Evolutionary conservation across 345 rosid species (phyloP).

Genomic region (Citrus mangshanensis): DNA sequence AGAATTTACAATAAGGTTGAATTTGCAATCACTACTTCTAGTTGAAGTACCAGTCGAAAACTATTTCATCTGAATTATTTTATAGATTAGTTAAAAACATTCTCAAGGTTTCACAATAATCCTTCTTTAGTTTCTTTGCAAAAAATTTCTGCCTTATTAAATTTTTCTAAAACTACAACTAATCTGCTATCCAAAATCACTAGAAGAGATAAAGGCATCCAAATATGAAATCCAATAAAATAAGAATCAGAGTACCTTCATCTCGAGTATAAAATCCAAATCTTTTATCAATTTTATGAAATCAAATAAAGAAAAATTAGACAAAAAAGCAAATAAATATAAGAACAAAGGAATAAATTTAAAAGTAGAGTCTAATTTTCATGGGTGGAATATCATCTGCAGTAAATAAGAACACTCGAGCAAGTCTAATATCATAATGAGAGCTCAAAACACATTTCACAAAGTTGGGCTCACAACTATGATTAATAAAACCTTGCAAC

Average conservation of each 20-base stretch:
- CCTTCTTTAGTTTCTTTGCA: neutral
- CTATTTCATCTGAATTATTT: neutral
- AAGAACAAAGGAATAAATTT: neutral
- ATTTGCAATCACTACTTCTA: neutral
- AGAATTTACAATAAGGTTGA: neutral
- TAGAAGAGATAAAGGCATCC: neutral
- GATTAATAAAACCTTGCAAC: slow-evolving; percentile 55
- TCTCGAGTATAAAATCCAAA: neutral
- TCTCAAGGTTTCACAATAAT: neutral
- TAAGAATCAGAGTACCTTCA: neutral
- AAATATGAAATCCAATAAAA: neutral
- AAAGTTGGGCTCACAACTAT: slow-evolving; percentile 57
- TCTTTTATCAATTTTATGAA: neutral
- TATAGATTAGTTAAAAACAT: neutral
- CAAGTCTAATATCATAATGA: slow-evolving; percentile 48
- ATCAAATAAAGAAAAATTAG: neutral
- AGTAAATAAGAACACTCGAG: slow-evolving; percentile 51
- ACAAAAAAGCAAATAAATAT: neutral
- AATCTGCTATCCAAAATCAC: neutral
- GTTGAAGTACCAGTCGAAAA: neutral
- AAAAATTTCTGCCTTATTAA: neutral
- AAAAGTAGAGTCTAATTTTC: slow-evolving; percentile 27
- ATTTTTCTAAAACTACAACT: neutral
- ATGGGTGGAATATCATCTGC: slow-evolving; percentile 54
- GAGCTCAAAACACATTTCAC: slow-evolving; percentile 56